Base-by-base conservation (phyloP, 1,284 basidiomycete genomes). In the Cutaneotrichosporon cyanovorans region DNA sequence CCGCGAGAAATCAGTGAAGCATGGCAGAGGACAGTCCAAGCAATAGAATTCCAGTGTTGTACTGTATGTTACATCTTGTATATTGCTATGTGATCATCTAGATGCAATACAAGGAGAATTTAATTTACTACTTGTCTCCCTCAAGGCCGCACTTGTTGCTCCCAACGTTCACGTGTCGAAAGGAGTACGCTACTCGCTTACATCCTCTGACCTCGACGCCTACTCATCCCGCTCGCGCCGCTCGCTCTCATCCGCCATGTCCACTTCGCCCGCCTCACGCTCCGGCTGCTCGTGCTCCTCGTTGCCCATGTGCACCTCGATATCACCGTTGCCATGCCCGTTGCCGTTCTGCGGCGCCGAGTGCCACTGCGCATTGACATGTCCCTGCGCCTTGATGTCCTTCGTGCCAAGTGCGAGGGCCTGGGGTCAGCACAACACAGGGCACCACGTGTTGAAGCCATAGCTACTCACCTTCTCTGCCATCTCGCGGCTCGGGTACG, bases 391-490 rank as follows among this genome's bases (percentile, higher is more conserved):
- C 21, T 56, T 48, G 9, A 68, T 63, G 12, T 61, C 60, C 37
- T 61, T 60, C 4, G 65, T 65, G 7, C 66, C 66, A 37, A 57
- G 49, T 1, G 65, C 58, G 21, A 69, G 46, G 1, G 59, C 64
- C 66, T 68, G 37, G 18, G 3, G 36, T 46, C 47, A 45, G 36
- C 23, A 28, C 25, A 28, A 28, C 25, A 28, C n/a, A n/a, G n/a
- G n/a, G n/a, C n/a, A n/a, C n/a, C n/a, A 16, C n/a, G 28, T 4
- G 32, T 15, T 30, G 10, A 21, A n/a, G n/a, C n/a, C n/a, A 21
- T 5, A 2, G 12, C 18, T 31, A 56, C 65, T 55, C 52, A 71
- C 69, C 52, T 63, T 61, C 46, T 73, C 71, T 9, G 71, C 71
- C 51, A 59, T 58, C 41, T 63, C 63, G 35, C 68, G 55, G 22